Evolutionary conservation across 1,284 basidiomycete species (phyloP).

Genomic region (Sanghuangporus sanghuang): DNA sequence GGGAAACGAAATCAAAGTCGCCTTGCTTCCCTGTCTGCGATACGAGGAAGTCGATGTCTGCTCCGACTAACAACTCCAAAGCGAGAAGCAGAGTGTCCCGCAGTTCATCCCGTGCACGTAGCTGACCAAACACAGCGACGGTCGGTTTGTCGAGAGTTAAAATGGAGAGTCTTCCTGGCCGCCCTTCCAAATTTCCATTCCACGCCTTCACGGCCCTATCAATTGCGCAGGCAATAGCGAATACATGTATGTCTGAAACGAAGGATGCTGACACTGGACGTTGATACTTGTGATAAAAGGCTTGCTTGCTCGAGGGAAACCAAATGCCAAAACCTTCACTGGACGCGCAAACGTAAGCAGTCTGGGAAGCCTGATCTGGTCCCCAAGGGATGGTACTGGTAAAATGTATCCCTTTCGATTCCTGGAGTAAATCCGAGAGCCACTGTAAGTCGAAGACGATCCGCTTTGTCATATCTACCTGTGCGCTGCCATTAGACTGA

Average conservation of each 20-base stretch:
- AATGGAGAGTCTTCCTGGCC: not conserved
- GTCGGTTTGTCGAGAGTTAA: not conserved
- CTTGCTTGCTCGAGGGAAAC: not conserved
- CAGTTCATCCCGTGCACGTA: not conserved
- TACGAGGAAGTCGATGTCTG: slow-evolving; percentile 1
- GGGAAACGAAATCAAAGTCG: not conserved
- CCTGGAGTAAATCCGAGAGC: slow-evolving; percentile 8
- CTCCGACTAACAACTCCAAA: not conserved
- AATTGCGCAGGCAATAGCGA: slow-evolving; percentile 11
- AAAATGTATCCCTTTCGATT: slow-evolving; percentile 9
- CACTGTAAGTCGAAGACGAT: slow-evolving; percentile 4
- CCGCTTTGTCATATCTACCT: not conserved
- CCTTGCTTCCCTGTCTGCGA: not conserved
- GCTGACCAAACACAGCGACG: not conserved
- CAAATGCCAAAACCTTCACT: slow-evolving; percentile 10
- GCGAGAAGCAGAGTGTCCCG: slow-evolving; percentile 3
- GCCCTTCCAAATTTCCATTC: not conserved
- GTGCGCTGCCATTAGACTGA: not conserved
- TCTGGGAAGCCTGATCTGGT: not conserved
- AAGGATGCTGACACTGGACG: not conserved
- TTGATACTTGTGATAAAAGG: not conserved
- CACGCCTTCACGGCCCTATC: not conserved
- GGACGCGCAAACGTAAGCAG: not conserved
- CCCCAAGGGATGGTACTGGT: not conserved
- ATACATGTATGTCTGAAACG: not conserved